phyloP scores from a whole-genome alignment of 2,329 filamentous ascomycete species.

The Chaetomiaceae sp. region DNA sequence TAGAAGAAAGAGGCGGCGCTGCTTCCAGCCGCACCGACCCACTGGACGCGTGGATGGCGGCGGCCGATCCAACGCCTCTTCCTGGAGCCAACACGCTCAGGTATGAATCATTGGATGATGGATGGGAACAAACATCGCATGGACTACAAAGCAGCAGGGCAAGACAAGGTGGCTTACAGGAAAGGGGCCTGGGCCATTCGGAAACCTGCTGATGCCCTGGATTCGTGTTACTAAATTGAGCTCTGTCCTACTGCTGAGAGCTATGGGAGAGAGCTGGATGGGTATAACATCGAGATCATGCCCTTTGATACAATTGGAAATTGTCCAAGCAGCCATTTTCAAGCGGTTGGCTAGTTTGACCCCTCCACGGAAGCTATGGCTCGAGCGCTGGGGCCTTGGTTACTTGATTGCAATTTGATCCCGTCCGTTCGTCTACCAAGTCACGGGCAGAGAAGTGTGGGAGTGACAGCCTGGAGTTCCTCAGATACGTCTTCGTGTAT shows the following conservation, averaged over 20 bases:
- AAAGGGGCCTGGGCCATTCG: constrained; percentile 5
- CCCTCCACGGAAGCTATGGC: too few species aligned
- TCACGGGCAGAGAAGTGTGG: too few species aligned
- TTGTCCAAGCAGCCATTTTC: too few species aligned
- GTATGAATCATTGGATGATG: constrained; percentile 7
- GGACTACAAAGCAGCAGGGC: constrained; percentile 2
- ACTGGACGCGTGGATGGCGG: constrained; percentile 9
- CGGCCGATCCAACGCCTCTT: constrained; percentile 14
- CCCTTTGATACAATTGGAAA: too few species aligned
- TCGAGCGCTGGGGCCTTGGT: too few species aligned
- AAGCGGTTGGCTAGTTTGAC: too few species aligned
- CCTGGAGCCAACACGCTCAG: background rate
- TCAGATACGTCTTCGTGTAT: too few species aligned
- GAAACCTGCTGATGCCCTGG: constrained; percentile 5
- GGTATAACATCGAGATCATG: too few species aligned
- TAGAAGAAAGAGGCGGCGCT: background rate
- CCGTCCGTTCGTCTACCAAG: too few species aligned
- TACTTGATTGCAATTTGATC: too few species aligned
- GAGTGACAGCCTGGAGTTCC: too few species aligned
- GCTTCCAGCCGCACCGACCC: background rate
- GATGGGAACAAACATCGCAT: constrained; percentile 2
- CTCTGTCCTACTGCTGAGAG: background rate
- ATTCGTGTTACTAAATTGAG: constrained; percentile 10
- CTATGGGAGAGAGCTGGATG: too few species aligned
- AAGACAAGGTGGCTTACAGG: constrained; percentile 6